Conservation (phyloP, 176 grass and related monocot genomes). For the Rhynchospora tenuis region DNA sequence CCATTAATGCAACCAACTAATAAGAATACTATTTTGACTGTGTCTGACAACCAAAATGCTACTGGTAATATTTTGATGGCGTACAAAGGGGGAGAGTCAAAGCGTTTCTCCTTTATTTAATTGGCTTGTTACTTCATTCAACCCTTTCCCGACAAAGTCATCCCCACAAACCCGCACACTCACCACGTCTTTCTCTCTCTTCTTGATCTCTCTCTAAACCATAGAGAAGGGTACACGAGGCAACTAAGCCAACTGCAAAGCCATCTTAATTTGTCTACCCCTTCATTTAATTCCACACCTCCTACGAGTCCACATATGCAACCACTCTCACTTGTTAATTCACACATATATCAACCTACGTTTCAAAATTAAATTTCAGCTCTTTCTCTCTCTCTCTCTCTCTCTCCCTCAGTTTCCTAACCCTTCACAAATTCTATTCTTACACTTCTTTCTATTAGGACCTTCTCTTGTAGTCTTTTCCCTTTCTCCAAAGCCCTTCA, state of each 20-base stretch:
- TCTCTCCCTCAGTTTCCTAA: constrained; percentile 22
- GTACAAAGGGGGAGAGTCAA: constrained; percentile 18
- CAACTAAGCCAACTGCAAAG: constrained; percentile 11
- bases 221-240: constrained; percentile 3
- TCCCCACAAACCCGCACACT: constrained; percentile 16
- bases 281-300: constrained; percentile 12
- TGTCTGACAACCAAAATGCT: background rate
- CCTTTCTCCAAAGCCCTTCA: background rate
- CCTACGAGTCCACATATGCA: background rate
- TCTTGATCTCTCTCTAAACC: background rate
- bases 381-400: constrained; percentile 8
- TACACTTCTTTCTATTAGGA: background rate
- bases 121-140: constrained; percentile 22
- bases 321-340: constrained; percentile 12
- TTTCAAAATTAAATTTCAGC: constrained; percentile 15
- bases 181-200: constrained; percentile 25
- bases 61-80: background rate
- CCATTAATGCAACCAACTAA: constrained; percentile 4
- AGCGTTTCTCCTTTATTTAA: constrained; percentile 17
- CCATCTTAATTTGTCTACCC: background rate
- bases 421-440: constrained; percentile 13
- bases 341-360: background rate
- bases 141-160: constrained; percentile 23
- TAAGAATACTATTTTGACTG: background rate
- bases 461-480: background rate